phyloP scores from a whole-genome alignment of 2,329 filamentous ascomycete genomes.

The Sarocladium kiliense region DNA sequence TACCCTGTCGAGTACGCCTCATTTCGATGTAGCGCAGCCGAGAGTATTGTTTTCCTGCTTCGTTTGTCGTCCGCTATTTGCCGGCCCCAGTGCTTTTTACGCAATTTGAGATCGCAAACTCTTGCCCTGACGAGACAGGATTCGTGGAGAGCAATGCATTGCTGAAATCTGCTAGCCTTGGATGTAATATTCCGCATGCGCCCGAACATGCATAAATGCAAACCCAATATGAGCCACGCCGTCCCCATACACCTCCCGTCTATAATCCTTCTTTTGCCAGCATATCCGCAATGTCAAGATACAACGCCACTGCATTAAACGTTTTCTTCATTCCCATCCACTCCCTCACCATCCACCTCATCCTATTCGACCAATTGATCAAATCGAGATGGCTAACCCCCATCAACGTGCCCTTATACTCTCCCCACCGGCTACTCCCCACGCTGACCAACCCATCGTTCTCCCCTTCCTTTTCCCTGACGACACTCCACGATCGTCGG shows the following conservation, averaged over 20 bases:
- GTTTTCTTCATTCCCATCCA: slow-evolving; percentile 49
- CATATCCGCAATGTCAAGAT: slow-evolving; percentile 64
- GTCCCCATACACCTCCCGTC: too few relatives aligned
- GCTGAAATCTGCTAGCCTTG: too few relatives aligned
- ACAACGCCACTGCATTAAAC: slow-evolving; percentile 65
- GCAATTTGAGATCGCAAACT: too few relatives aligned
- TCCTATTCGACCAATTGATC: slow-evolving; percentile 63
- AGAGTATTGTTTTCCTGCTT: too few relatives aligned
- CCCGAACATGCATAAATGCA: background rate
- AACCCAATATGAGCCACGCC: too few relatives aligned
- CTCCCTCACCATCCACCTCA: slow-evolving; percentile 49
- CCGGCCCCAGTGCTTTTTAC: too few relatives aligned
- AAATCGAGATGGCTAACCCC: slow-evolving; percentile 59
- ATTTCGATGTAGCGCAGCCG: too few relatives aligned
- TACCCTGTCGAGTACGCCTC: background rate
- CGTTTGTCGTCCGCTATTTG: too few relatives aligned
- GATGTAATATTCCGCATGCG: background rate
- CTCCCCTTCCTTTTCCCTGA: slow-evolving; percentile 47
- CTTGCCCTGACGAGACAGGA: too few relatives aligned
- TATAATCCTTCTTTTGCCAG: slow-evolving; percentile 58
- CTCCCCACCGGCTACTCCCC: slow-evolving; percentile 55
- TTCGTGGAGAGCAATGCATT: too few relatives aligned
- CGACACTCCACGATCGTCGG: slow-evolving; percentile 44
- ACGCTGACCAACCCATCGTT: slow-evolving; percentile 68
- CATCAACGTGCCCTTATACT: slow-evolving; percentile 58